phyloP scores from a whole-genome alignment of 1,139 yeast genomes.

The Entelexis paramagnoliae region DNA sequence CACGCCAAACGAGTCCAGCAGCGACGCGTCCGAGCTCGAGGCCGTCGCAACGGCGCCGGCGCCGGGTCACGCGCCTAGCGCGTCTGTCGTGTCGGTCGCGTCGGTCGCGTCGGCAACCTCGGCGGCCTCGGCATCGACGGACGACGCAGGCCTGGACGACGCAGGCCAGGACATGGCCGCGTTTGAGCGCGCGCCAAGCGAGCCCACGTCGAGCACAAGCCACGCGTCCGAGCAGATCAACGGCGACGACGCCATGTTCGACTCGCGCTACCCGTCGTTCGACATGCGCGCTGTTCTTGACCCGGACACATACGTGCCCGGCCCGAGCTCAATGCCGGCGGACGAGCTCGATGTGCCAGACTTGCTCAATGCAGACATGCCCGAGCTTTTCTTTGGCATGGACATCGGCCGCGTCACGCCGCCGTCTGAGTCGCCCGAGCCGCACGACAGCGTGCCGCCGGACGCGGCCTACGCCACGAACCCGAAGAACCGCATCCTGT shows the following conservation, averaged over 20 bases:
- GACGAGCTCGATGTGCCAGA: neutral
- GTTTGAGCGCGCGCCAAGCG: too few species aligned
- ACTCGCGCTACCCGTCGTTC: neutral
- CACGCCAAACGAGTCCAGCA: too few species aligned
- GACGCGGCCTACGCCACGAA: neutral
- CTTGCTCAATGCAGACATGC: neutral
- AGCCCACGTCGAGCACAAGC: neutral
- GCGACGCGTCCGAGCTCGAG: neutral
- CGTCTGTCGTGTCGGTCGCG: neutral
- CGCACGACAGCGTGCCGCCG: neutral
- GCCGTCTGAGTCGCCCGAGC: neutral
- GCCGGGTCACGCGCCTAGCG: neutral
- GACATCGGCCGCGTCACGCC: neutral
- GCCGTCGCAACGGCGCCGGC: neutral
- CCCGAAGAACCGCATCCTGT: slow-evolving; percentile 1
- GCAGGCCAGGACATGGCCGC: too few species aligned
- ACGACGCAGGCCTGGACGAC: too few species aligned
- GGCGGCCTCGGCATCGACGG: too few species aligned
- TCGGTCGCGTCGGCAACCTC: too few species aligned
- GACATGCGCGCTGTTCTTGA: slow-evolving; percentile 4
- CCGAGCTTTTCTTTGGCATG: neutral
- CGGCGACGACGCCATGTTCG: neutral
- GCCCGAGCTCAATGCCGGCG: neutral
- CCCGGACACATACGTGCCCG: neutral
- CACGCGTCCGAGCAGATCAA: neutral